These are phyloP conservation scores for Panicum hallii DNA, from an alignment of 202 grass and related monocot genomes.

Conservation along the genomic window DNA sequence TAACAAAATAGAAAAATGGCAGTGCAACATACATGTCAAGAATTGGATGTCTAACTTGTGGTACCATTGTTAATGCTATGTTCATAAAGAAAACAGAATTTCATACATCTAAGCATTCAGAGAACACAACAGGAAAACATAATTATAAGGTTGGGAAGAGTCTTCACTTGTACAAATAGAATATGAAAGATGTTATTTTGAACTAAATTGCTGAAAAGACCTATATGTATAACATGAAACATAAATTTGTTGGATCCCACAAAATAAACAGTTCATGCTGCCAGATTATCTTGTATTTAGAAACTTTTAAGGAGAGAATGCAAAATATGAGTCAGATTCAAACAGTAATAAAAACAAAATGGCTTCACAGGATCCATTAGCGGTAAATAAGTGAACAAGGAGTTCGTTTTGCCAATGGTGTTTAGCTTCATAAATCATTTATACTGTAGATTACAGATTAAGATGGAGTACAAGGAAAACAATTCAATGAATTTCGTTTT, in stretches of 20 bases:
- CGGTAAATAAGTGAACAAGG: constrained; percentile 20
- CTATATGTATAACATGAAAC: neutral
- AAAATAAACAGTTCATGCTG: neutral
- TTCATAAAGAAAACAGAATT: neutral
- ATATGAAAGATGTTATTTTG: neutral
- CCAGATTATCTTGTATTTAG: neutral
- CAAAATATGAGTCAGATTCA: neutral
- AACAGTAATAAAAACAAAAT: constrained; percentile 3
- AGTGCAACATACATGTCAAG: constrained; percentile 29
- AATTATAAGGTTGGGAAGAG: constrained; percentile 16
- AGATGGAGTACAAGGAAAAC: constrained; percentile 15
- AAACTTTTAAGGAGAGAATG: neutral
- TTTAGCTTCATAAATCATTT: neutral
- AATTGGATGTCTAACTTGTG: neutral
- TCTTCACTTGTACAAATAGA: constrained; percentile 1
- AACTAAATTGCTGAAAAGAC: constrained; percentile 4
- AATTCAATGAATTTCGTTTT: neutral
- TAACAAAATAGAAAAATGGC: neutral
- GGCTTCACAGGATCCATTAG: neutral
- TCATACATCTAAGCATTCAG: neutral
- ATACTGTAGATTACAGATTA: neutral
- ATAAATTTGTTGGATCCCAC: constrained; percentile 25
- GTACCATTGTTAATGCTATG: neutral
- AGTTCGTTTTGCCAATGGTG: constrained; percentile 1
- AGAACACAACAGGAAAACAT: constrained; percentile 3